phyloP scores from a whole-genome alignment of 2,329 filamentous ascomycete genomes.

The Fusarium nygamai region DNA sequence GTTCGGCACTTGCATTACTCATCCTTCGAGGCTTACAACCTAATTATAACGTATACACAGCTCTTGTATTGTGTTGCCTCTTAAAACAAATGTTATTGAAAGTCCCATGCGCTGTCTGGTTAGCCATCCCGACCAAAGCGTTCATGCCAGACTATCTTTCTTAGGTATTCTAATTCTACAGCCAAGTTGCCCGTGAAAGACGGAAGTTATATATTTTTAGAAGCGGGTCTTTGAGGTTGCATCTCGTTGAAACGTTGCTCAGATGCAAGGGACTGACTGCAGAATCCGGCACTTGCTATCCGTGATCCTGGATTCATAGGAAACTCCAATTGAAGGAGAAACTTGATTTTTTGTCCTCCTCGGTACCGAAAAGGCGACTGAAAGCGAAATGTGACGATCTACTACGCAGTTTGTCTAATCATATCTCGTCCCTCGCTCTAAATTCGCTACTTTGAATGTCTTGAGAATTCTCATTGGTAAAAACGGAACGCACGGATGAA shows the following conservation, averaged over 20 bases:
- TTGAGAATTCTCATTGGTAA: neutral
- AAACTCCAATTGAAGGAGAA: neutral
- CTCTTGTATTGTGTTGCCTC: neutral
- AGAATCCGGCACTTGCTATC: neutral
- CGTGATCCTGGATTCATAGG: neutral
- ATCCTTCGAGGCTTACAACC: neutral
- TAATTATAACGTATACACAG: neutral
- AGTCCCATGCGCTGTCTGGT: neutral
- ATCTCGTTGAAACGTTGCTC: neutral
- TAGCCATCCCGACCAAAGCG: too few relatives aligned
- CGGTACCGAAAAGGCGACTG: neutral
- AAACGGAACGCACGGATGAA: neutral
- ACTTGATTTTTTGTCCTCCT: neutral
- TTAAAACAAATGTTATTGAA: too few relatives aligned
- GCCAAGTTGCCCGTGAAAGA: too few relatives aligned
- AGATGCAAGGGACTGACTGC: neutral
- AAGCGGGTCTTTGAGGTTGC: neutral
- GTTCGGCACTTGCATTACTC: conserved; percentile 9
- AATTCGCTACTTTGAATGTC: neutral
- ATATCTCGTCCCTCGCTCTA: neutral
- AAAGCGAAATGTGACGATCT: neutral
- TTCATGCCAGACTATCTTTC: neutral
- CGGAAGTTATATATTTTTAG: neutral
- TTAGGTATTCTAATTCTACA: neutral
- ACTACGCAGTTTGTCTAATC: neutral